Evolutionary conservation across 2,329 filamentous ascomycete genomes (phyloP).

Genomic region (Balansia obtecta): DNA sequence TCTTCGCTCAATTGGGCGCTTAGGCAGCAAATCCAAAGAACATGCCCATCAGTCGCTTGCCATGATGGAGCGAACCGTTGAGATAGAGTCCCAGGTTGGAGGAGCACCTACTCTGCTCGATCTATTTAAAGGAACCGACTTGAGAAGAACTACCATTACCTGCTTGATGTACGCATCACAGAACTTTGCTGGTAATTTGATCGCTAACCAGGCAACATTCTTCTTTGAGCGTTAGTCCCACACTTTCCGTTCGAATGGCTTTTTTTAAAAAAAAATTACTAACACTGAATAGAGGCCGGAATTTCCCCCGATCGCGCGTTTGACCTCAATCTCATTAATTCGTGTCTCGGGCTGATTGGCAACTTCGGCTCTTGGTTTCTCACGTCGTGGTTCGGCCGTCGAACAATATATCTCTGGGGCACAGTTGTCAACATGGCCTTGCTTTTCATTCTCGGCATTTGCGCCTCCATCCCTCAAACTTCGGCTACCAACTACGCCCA

Average conservation of each 20-base stretch:
- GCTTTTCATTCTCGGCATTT: conserved; percentile 23
- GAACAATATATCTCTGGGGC: conserved; percentile 27
- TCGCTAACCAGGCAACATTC: conserved; percentile 49
- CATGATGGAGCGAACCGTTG: conserved; percentile 45
- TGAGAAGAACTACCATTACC: conserved; percentile 40
- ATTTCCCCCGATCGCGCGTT: conserved; percentile 12
- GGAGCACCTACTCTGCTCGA: conserved; percentile 31
- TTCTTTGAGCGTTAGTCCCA: conserved; percentile 34
- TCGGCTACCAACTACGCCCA: conserved; percentile 23
- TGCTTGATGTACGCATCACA: conserved; percentile 46
- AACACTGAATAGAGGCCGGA: conserved; percentile 8
- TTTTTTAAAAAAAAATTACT: not conserved
- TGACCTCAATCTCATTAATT: conserved; percentile 16
- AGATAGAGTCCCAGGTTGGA: conserved; percentile 33
- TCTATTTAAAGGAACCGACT: conserved; percentile 40
- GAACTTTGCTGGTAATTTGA: conserved; percentile 47
- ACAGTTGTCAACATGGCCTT: conserved; percentile 21
- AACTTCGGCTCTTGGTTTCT: conserved; percentile 23
- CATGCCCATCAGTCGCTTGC: conserved; percentile 28
- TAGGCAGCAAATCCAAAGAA: conserved; percentile 15
- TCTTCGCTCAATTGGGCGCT: conserved; percentile 30
- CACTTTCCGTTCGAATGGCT: no score
- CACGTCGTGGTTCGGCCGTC: conserved; percentile 24
- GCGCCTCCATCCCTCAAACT: conserved; percentile 21
- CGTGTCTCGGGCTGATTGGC: conserved; percentile 20